phyloP scores from a whole-genome alignment of 1,284 basidiomycete genomes.

The Pisolithus thermaeus region DNA sequence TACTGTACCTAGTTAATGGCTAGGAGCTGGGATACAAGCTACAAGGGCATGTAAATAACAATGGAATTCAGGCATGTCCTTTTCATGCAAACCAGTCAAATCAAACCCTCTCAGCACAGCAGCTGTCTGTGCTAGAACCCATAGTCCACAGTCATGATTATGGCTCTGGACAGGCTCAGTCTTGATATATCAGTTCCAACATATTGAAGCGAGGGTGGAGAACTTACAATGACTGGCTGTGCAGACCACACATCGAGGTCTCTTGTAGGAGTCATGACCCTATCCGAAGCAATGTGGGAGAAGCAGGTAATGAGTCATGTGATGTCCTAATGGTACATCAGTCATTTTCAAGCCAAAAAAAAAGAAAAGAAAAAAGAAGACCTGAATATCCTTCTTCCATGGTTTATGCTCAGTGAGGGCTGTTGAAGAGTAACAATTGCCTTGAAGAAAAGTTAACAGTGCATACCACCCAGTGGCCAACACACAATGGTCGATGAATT shows the following conservation, averaged over 20 bases:
- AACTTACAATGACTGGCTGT: conserved; percentile 1
- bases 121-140: conserved; percentile 17
- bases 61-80: conserved; percentile 7
- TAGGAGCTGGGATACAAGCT: no score
- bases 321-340: not conserved
- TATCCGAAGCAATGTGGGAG: not conserved
- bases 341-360: no score
- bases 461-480: no score
- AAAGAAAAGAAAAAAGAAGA: not conserved
- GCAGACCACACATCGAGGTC: conserved; percentile 4
- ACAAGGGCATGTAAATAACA: conserved; percentile 6
- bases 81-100: conserved; percentile 5
- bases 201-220: no score
- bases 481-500: no score
- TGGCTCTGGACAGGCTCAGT: conserved; percentile 11
- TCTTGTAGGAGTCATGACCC: not conserved
- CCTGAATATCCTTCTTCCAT: conserved; percentile 8
- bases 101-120: conserved; percentile 10
- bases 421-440: no score
- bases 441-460: no score
- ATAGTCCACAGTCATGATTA: conserved; percentile 18
- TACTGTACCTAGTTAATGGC: not conserved
- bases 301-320: conserved; percentile 5
- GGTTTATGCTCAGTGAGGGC: not conserved
- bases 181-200: conserved; percentile 1